phyloP scores from a whole-genome alignment of 2,329 filamentous ascomycete species.

The Diplodia corticola region DNA sequence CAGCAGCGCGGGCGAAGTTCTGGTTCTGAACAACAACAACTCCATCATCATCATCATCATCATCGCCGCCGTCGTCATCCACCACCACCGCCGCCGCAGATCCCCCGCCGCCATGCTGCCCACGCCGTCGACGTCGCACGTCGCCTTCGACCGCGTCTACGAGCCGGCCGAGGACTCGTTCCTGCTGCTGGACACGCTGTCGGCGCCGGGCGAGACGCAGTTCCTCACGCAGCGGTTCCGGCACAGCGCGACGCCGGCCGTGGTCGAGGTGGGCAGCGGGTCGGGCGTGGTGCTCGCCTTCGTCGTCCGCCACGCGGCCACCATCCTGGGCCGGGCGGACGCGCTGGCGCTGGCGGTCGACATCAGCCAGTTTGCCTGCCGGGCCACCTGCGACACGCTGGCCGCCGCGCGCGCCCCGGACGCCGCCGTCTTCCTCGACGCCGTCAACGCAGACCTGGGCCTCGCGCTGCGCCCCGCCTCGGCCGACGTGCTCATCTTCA shows the following conservation, averaged over 20 bases:
- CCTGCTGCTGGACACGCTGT: slow-evolving; percentile 87
- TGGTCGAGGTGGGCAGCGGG: slow-evolving; percentile 86
- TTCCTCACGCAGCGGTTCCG: slow-evolving; percentile 69
- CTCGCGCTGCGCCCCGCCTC: slow-evolving; percentile 57
- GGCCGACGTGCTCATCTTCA: slow-evolving; percentile 90
- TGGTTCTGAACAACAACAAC: too few species aligned
- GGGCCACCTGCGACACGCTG: slow-evolving; percentile 71
- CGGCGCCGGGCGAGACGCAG: slow-evolving; percentile 64
- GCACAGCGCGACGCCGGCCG: slow-evolving; percentile 48
- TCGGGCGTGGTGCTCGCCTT: slow-evolving; percentile 95
- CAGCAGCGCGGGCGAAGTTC: too few species aligned
- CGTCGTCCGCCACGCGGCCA: slow-evolving; percentile 69
- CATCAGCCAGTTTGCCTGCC: slow-evolving; percentile 81
- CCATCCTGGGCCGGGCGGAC: slow-evolving; percentile 70
- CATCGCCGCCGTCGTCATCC: neutral
- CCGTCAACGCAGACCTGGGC: slow-evolving; percentile 70
- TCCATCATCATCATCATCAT: too few species aligned
- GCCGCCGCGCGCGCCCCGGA: slow-evolving; percentile 41
- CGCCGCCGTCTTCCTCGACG: slow-evolving; percentile 58
- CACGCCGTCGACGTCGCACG: slow-evolving; percentile 89
- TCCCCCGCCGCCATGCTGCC: slow-evolving; percentile 68
- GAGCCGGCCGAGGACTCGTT: slow-evolving; percentile 96
- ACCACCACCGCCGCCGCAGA: neutral
- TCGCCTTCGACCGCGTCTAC: slow-evolving; percentile 85
- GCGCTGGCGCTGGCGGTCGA: slow-evolving; percentile 77